Evolutionary conservation across 768 basidiomycete genomes (phyloP).

Genomic region (Kwoniella pini): DNA sequence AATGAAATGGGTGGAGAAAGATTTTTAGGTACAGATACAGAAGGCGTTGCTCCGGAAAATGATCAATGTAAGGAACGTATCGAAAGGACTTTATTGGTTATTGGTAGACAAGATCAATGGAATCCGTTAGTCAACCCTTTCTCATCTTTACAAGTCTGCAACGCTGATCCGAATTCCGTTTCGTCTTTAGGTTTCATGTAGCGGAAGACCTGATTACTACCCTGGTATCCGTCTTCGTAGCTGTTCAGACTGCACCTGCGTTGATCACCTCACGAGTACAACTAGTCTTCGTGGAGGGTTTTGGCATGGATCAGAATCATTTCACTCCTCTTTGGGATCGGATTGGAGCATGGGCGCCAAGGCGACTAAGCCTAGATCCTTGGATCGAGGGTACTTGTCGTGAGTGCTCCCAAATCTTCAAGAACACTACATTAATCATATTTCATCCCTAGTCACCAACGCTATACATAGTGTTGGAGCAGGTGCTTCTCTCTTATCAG

Average conservation of each 20-base stretch:
- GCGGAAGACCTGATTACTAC: slow-evolving; percentile 52
- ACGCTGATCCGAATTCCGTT: too few species aligned
- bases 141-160: not conserved
- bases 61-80: slow-evolving; percentile 28
- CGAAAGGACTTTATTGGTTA: slow-evolving; percentile 36
- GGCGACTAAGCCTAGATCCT: slow-evolving; percentile 44
- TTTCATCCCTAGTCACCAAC: slow-evolving; percentile 31
- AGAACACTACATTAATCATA: not conserved
- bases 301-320: slow-evolving; percentile 45
- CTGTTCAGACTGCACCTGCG: slow-evolving; percentile 25
- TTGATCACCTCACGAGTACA: slow-evolving; percentile 34
- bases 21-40: slow-evolving; percentile 38
- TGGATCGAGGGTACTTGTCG: slow-evolving; percentile 41
- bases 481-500: slow-evolving; percentile 47
- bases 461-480: slow-evolving; percentile 51
- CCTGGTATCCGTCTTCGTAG: slow-evolving; percentile 42
- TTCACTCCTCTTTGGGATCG: slow-evolving; percentile 50
- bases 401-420: slow-evolving; percentile 16
- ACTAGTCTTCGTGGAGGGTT: slow-evolving; percentile 47
- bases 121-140: slow-evolving; percentile 31
- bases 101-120: slow-evolving; percentile 50
- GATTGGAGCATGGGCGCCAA: slow-evolving; percentile 47
- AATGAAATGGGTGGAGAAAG: slow-evolving; percentile 42
- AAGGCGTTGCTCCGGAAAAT: not conserved
- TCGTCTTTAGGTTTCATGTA: slow-evolving; percentile 41